phyloP scores from a whole-genome alignment of 192 early-diverging fungal genomes.

The Backusella liffmaniae region DNA sequence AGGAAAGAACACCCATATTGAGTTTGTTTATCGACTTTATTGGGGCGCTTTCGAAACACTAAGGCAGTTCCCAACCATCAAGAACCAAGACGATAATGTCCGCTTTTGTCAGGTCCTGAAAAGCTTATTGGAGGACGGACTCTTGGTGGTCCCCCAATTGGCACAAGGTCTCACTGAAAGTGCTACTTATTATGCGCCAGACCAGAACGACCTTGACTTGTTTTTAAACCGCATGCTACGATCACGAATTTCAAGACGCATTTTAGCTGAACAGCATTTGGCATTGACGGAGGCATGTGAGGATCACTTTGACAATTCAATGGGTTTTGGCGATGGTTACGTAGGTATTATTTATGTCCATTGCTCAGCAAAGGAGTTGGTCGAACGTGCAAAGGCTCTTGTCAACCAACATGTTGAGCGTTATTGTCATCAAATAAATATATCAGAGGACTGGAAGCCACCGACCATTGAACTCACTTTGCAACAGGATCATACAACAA shows the following conservation, averaged over 20 bases:
- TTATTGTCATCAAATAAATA: not conserved
- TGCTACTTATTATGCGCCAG: constrained; percentile 32
- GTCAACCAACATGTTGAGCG: constrained; percentile 10
- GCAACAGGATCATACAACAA: not conserved
- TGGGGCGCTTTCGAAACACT: constrained; percentile 92
- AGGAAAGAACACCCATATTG: constrained; percentile 89
- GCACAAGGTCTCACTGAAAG: constrained; percentile 85
- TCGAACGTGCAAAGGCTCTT: constrained; percentile 27
- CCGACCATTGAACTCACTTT: not conserved
- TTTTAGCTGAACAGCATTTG: constrained; percentile 93
- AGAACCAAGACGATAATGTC: constrained; percentile 79
- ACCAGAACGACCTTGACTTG: constrained; percentile 69
- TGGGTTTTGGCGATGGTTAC: constrained; percentile 46
- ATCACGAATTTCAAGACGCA: constrained; percentile 85
- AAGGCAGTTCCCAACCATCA: constrained; percentile 66
- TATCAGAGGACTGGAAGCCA: not conserved
- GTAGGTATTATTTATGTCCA: constrained; percentile 72
- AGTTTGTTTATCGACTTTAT: constrained; percentile 83
- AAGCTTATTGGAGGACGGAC: constrained; percentile 72
- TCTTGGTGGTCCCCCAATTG: constrained; percentile 85
- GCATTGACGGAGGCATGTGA: constrained; percentile 68
- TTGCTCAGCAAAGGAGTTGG: constrained; percentile 56
- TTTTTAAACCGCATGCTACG: constrained; percentile 92
- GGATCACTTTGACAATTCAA: constrained; percentile 40
- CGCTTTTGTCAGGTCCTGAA: constrained; percentile 77